Conservation (phyloP, 75 land plant genomes). For the Selaginella moellendorffii region DNA sequence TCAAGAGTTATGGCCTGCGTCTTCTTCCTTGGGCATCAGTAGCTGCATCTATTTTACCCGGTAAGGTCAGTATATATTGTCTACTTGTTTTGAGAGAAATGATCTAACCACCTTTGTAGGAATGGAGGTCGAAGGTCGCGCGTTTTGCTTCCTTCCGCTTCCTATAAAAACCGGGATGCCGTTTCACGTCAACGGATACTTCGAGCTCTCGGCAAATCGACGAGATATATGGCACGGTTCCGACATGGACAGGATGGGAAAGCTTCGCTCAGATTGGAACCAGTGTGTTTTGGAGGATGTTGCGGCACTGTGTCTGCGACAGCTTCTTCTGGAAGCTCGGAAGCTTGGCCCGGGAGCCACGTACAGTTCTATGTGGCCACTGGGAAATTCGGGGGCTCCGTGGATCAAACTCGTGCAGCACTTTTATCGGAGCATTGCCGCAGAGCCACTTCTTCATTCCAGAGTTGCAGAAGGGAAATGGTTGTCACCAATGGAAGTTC, state of each 20-base stretch:
- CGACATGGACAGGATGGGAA: slow-evolving; percentile 94
- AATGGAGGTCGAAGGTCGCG: slow-evolving; percentile 46
- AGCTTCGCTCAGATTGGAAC: slow-evolving; percentile 85
- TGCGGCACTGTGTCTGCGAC: slow-evolving; percentile 42
- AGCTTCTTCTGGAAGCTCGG: slow-evolving; percentile 38
- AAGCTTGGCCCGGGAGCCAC: slow-evolving; percentile 24
- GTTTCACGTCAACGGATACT: slow-evolving; percentile 85
- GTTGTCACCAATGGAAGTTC: slow-evolving; percentile 54
- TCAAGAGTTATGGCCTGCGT: slow-evolving; percentile 55
- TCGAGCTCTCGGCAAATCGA: slow-evolving; percentile 92
- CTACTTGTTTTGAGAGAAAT: not conserved
- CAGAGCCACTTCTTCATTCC: slow-evolving; percentile 42
- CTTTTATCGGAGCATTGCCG: slow-evolving; percentile 31
- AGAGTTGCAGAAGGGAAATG: slow-evolving; percentile 56
- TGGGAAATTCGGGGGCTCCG: slow-evolving; percentile 59
- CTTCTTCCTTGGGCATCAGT: slow-evolving; percentile 88
- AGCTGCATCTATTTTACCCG: slow-evolving; percentile 42
- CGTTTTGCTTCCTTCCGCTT: slow-evolving; percentile 89
- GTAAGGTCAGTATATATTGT: not conserved
- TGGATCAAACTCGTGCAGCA: slow-evolving; percentile 61
- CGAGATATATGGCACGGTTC: slow-evolving; percentile 87
- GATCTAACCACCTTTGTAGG: slow-evolving; percentile 2
- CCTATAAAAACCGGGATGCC: slow-evolving; percentile 71
- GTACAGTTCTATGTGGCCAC: slow-evolving; percentile 75
- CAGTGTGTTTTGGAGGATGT: slow-evolving; percentile 66